A percentile compares a stretch with the other conserved stretches of the same genome.
Evolutionary conservation across 495 filamentous ascomycete species (phyloP).

Genomic region (Bacidia rubella): DNA sequence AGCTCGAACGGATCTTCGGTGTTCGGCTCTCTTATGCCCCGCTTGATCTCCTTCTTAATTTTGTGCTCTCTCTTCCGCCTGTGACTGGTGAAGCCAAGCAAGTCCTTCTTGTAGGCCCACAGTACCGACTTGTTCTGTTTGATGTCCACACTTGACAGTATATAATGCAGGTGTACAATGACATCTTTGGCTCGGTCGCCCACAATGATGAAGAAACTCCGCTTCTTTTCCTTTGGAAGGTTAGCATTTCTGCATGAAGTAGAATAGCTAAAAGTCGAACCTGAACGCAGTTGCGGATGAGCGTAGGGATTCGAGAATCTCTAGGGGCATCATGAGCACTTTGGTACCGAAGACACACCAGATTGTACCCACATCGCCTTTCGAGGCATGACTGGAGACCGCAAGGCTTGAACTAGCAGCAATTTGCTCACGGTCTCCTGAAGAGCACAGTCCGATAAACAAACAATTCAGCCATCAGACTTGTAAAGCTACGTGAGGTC

Average conservation of each 20-base stretch:
- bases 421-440: no score
- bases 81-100: conserved; percentile 88
- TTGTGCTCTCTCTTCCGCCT: conserved; percentile 95
- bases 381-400: no score
- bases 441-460: no score
- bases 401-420: no score
- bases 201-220: conserved; percentile 93
- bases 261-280: conserved; percentile 14
- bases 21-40: conserved; percentile 88
- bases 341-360: neutral
- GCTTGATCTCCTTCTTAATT: conserved; percentile 96
- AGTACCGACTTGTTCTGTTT: conserved; percentile 95
- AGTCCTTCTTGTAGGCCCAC: conserved; percentile 99
- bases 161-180: conserved; percentile 88
- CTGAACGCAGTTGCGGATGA: conserved; percentile 90
- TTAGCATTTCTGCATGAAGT: neutral
- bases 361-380: conserved; percentile 32
- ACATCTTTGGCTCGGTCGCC: conserved; percentile 95
- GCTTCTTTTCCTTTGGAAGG: conserved; percentile 61
- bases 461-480: no score
- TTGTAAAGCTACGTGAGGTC: no score
- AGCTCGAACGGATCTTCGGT: conserved; percentile 94
- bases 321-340: conserved; percentile 29
- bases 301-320: conserved; percentile 88
- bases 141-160: conserved; percentile 77